phyloP scores from a whole-genome alignment of 2,329 filamentous ascomycete genomes.

The Calonectria honghensis region DNA sequence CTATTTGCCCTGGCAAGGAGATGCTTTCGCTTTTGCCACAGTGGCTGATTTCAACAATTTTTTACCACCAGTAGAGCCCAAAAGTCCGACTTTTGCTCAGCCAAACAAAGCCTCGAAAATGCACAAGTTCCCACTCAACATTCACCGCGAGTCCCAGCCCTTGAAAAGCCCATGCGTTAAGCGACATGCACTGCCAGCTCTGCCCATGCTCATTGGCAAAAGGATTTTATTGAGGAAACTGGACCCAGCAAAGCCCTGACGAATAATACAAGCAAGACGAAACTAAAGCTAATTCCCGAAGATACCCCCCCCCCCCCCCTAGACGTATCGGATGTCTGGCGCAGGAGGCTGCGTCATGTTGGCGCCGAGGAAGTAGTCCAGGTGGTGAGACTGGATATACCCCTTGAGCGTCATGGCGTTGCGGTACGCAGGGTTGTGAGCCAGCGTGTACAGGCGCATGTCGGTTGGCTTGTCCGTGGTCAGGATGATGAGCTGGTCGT shows the following conservation, averaged over 20 bases:
- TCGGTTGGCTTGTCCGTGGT: conserved; percentile 48
- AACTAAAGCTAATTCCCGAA: background rate
- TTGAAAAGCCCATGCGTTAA: no score
- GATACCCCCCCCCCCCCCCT: background rate
- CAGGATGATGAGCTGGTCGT: conserved; percentile 49
- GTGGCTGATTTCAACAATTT: no score
- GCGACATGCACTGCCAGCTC: background rate
- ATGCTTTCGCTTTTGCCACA: no score
- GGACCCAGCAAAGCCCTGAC: no score
- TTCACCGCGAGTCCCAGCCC: no score
- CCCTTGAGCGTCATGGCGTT: conserved; percentile 53
- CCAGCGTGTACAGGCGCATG: conserved; percentile 49
- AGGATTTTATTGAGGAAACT: no score
- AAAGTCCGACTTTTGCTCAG: no score
- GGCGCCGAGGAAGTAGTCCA: conserved; percentile 50
- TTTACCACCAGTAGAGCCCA: no score
- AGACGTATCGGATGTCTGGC: conserved; percentile 42
- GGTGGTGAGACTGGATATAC: conserved; percentile 49
- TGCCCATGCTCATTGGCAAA: background rate
- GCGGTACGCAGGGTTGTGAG: conserved; percentile 53
- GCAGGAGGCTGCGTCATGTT: conserved; percentile 44
- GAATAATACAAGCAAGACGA: background rate
- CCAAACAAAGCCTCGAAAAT: no score
- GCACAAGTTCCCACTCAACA: no score
- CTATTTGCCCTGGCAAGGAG: no score